phyloP scores from a whole-genome alignment of 805 yeast genomes.

The Kuraishia hungarica region DNA sequence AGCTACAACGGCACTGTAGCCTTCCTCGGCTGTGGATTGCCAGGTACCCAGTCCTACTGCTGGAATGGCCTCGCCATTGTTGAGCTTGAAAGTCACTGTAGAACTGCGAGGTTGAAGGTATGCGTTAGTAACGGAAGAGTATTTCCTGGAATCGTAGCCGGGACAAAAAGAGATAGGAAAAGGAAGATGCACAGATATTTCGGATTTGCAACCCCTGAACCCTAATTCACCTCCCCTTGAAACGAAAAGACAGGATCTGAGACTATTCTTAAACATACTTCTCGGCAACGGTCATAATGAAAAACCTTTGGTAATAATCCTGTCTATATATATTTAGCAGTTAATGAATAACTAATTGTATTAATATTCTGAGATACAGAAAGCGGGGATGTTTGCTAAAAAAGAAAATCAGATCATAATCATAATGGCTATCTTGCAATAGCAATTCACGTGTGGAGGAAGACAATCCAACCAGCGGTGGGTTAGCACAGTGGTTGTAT shows the following conservation, averaged over 20 bases:
- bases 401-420: not conserved
- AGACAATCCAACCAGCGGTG: no score
- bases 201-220: not conserved
- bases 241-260: no score
- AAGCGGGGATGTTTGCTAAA: not conserved
- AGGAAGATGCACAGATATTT: not conserved
- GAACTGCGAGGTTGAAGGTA: not conserved
- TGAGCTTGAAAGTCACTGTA: conserved; percentile 25
- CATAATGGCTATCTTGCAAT: not conserved
- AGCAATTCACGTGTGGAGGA: not conserved
- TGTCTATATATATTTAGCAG: no score
- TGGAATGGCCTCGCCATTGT: conserved; percentile 55
- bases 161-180: no score
- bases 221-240: not conserved
- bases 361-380: no score
- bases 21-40: conserved; percentile 47
- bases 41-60: conserved; percentile 71
- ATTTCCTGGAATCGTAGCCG: not conserved
- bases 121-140: not conserved
- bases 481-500: no score
- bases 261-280: not conserved
- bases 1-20: conserved; percentile 43
- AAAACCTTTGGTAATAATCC: no score
- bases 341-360: no score
- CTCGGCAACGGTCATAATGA: not conserved